Conservation (phyloP, 1,284 basidiomycete genomes). For the Austropuccinia psidii region DNA sequence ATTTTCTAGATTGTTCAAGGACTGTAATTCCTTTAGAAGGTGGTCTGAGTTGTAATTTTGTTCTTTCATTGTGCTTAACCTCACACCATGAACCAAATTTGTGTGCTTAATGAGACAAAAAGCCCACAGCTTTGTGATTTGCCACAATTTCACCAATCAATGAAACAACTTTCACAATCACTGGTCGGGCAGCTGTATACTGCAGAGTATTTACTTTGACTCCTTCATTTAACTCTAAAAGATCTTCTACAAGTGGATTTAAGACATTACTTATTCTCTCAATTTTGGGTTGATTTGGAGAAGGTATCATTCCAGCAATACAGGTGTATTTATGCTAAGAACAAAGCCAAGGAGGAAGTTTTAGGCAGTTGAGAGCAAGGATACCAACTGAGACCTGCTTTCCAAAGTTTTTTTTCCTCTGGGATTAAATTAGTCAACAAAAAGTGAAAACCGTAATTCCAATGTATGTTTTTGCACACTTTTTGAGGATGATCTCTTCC, state of each 20-base stretch:
- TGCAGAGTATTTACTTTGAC: not conserved
- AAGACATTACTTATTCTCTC: slow-evolving; percentile 3
- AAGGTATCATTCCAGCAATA: not conserved
- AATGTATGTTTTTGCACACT: no score
- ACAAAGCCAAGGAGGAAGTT: not conserved
- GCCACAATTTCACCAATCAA: slow-evolving; percentile 7
- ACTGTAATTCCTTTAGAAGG: not conserved
- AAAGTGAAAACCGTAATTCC: not conserved
- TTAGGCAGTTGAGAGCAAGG: not conserved
- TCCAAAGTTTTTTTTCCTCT: slow-evolving; percentile 12
- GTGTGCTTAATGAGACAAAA: not conserved
- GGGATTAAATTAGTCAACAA: slow-evolving; percentile 16
- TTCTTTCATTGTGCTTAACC: not conserved
- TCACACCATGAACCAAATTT: not conserved
- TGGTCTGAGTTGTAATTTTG: not conserved
- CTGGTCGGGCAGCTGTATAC: not conserved
- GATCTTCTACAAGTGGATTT: not conserved
- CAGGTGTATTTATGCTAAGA: not conserved
- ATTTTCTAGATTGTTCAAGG: not conserved
- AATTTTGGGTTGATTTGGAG: not conserved
- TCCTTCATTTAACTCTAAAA: not conserved
- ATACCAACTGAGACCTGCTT: not conserved
- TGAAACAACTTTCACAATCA: not conserved
- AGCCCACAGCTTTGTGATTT: not conserved
- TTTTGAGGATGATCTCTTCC: no score